Conservation (phyloP, 2,329 filamentous ascomycete genomes). For the Beauveria sp. region DNA sequence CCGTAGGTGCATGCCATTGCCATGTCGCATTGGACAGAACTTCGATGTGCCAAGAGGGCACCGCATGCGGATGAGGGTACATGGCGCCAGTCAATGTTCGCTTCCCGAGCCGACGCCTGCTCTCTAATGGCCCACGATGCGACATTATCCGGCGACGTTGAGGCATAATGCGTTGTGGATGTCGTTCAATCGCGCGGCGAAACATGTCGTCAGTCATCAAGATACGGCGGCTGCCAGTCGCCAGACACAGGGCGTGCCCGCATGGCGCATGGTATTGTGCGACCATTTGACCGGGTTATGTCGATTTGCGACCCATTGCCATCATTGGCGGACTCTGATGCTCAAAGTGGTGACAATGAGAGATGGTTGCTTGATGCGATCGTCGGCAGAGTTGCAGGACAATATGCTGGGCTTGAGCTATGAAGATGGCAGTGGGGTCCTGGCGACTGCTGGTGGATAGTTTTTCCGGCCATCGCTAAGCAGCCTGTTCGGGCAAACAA, state of each 20-base stretch:
- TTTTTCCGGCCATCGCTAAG: not conserved
- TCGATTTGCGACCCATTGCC: not conserved
- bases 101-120: conserved; percentile 43
- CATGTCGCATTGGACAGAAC: conserved; percentile 38
- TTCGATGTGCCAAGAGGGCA: conserved; percentile 40
- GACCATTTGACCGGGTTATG: conserved; percentile 19
- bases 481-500: not conserved
- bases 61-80: conserved; percentile 28
- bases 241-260: conserved; percentile 18
- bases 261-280: conserved; percentile 21
- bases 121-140: conserved; percentile 47
- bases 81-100: conserved; percentile 46
- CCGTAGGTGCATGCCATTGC: conserved; percentile 44
- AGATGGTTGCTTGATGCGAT: not conserved
- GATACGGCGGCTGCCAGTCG: conserved; percentile 18
- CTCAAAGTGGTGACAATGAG: not conserved
- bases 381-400: not conserved
- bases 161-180: conserved; percentile 16
- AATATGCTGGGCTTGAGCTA: not conserved
- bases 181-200: conserved; percentile 25
- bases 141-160: conserved; percentile 29
- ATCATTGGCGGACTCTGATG: not conserved
- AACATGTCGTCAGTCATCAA: conserved; percentile 28
- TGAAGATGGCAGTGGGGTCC: not conserved
- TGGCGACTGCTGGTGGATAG: not conserved